A percentile compares a stretch with the other conserved stretches of the same genome.
Conservation (phyloP, 305 asterid genomes). For the Fraxinus velutina region DNA sequence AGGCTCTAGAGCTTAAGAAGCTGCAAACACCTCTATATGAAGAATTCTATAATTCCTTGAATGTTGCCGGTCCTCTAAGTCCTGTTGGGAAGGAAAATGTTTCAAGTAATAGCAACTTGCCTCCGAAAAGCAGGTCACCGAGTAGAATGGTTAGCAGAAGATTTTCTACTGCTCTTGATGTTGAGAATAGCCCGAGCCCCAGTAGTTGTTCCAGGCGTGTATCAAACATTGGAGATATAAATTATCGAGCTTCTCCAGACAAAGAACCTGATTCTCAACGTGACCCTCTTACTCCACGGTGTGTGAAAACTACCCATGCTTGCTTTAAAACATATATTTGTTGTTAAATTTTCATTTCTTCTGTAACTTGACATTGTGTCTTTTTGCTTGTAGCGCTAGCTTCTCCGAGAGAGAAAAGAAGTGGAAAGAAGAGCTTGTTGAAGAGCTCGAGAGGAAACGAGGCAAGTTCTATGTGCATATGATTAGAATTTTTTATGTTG, state of each 20-base stretch:
- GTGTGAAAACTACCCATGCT: slow-evolving; percentile 16
- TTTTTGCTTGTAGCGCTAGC: neutral
- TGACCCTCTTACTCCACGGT: slow-evolving; percentile 75
- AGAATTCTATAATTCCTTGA: slow-evolving; percentile 76
- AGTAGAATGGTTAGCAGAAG: slow-evolving; percentile 59
- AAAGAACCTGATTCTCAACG: slow-evolving; percentile 54
- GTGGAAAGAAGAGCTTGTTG: slow-evolving; percentile 96
- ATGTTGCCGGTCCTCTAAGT: slow-evolving; percentile 54
- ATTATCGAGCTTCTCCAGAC: slow-evolving; percentile 52
- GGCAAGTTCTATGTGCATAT: slow-evolving; percentile 43
- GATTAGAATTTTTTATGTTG: neutral
- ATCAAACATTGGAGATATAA: slow-evolving; percentile 62
- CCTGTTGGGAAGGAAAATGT: slow-evolving; percentile 73
- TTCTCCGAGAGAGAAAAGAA: slow-evolving; percentile 62
- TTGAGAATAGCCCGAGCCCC: slow-evolving; percentile 58
- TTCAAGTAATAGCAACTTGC: slow-evolving; percentile 61
- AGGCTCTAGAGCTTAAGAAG: slow-evolving; percentile 90
- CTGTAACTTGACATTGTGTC: neutral
- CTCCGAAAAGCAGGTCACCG: slow-evolving; percentile 92
- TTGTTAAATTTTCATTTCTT: neutral
- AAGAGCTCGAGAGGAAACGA: slow-evolving; percentile 82
- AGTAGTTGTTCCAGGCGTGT: slow-evolving; percentile 55
- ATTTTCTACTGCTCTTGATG: slow-evolving; percentile 69
- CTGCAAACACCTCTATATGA: slow-evolving; percentile 87
- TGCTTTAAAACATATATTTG: slow-evolving; percentile 8